Conservation (phyloP, 345 rosid genomes). For the Mercurialis annua region DNA sequence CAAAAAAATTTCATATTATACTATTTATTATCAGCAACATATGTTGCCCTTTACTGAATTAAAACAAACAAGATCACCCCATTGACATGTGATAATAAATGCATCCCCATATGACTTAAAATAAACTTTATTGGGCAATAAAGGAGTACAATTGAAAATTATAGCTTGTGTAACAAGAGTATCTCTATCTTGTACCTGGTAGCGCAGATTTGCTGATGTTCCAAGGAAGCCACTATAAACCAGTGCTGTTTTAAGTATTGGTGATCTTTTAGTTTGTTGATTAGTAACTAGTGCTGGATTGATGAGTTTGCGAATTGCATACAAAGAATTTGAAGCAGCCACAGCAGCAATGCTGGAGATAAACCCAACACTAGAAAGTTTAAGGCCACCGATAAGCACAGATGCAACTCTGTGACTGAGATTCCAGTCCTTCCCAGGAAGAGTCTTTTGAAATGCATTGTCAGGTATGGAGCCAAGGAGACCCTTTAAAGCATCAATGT, state of each 20-base stretch:
- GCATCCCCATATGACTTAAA: not conserved
- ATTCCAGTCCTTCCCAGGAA: constrained; percentile 80
- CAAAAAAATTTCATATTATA: not conserved
- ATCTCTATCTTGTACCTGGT: constrained; percentile 66
- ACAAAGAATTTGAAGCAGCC: constrained; percentile 67
- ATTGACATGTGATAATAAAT: not conserved
- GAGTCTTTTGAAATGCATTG: constrained; percentile 88
- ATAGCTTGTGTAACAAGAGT: constrained; percentile 4
- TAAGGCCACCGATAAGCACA: constrained; percentile 76
- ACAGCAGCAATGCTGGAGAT: constrained; percentile 84
- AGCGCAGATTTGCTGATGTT: constrained; percentile 84
- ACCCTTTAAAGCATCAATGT: constrained; percentile 56
- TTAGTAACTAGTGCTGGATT: constrained; percentile 48
- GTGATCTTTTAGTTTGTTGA: constrained; percentile 65
- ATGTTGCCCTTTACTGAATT: not conserved
- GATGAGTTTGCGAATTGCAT: constrained; percentile 45
- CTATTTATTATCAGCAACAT: not conserved
- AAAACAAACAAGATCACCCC: not conserved
- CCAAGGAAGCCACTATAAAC: constrained; percentile 79
- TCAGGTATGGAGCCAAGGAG: constrained; percentile 89
- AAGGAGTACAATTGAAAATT: not conserved
- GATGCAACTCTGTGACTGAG: constrained; percentile 74
- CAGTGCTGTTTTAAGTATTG: constrained; percentile 73
- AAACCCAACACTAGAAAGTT: constrained; percentile 80
- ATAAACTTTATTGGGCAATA: not conserved